Percentiles rank a stretch among this genome's conserved stretches.
Evolutionary conservation across 2,329 filamentous ascomycete genomes (phyloP).

Genomic region (Alternaria triticimaculans): DNA sequence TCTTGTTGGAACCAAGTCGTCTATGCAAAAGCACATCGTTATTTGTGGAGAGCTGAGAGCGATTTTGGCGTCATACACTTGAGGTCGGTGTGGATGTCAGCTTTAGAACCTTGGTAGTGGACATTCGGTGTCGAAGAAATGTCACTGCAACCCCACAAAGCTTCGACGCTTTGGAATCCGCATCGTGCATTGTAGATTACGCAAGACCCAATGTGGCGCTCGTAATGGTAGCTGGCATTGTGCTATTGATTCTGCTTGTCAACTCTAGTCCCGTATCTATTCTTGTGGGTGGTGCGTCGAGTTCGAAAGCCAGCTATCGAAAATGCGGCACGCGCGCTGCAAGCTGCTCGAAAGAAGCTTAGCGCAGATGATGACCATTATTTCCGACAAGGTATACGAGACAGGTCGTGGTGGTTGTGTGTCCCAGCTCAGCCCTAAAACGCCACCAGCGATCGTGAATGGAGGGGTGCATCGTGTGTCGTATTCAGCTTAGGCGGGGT

Average conservation of each 20-base stretch:
- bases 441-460: conserved; percentile 24
- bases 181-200: not conserved
- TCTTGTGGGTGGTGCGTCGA: not conserved
- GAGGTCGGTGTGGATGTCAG: not conserved
- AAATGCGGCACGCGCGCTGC: not conserved
- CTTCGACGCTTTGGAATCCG: not conserved
- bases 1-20: not conserved
- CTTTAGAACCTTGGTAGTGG: not conserved
- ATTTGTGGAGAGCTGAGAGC: not conserved
- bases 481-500: conserved; percentile 28
- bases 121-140: not conserved
- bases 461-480: conserved; percentile 8
- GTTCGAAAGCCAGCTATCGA: not conserved
- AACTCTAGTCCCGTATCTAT: not conserved
- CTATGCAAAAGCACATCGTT: not conserved
- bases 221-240: not conserved
- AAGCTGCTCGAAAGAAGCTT: not conserved
- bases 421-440: conserved; percentile 21
- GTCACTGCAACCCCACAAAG: not conserved
- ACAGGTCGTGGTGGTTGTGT: not conserved
- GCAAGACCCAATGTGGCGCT: not conserved
- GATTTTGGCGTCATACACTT: not conserved
- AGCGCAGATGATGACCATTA: not conserved
- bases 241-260: not conserved
- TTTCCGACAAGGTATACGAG: conserved; percentile 4